Base-by-base conservation (phyloP, 2,329 filamentous ascomycete genomes). In the Aspergillus bombycis region DNA sequence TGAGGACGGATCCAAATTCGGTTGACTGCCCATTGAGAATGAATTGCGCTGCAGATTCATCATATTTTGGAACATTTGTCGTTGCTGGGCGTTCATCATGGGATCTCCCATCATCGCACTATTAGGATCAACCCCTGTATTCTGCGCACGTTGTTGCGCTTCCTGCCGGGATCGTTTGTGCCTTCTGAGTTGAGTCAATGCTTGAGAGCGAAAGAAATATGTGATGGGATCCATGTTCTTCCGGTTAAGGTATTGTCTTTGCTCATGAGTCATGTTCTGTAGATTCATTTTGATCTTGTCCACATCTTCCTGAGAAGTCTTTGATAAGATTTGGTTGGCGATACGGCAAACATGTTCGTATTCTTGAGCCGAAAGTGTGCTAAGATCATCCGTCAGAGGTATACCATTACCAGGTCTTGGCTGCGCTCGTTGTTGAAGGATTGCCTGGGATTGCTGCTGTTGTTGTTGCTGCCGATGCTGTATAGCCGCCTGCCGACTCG, bases 161-260 rank as follows among this genome's bases (percentile, higher is more conserved):
- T 77, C 74, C 68, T 72, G 65, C 23, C 73, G 75, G 43, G 62
- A 65, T 10, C 72, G 72, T 61, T 75, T 77, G 60, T 75, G 73
- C 57, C 71, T 74, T 59, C 75, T 77, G 68, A 82, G 75, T 67
- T 78, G 75, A 62, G 67, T 78, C 26, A 83, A 74, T 3, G 83
- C 82, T 60, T 84, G 80, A 43, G 79, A 78, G 48, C 82, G 82
- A 69, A 86, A 84, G 62, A 82, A 82, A 58, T 82, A 82, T 46
- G 79, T 78, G 46, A 87, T 68, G 0, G 84, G 84, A 57, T 86
- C 82, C 50, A 84, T 76, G 23, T 80, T 76, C 60, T 81, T 81
- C 50, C 73, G 71, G 16, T 76, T 68, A 46, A 86, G 67, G 59
- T 79, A 77, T 65, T 83, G 77, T 64, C 79, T 79, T 70, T 83